These are phyloP conservation scores for Hypocrella siamensis DNA, from an alignment of 2,329 filamentous ascomycete genomes.

Conservation along the genomic window DNA sequence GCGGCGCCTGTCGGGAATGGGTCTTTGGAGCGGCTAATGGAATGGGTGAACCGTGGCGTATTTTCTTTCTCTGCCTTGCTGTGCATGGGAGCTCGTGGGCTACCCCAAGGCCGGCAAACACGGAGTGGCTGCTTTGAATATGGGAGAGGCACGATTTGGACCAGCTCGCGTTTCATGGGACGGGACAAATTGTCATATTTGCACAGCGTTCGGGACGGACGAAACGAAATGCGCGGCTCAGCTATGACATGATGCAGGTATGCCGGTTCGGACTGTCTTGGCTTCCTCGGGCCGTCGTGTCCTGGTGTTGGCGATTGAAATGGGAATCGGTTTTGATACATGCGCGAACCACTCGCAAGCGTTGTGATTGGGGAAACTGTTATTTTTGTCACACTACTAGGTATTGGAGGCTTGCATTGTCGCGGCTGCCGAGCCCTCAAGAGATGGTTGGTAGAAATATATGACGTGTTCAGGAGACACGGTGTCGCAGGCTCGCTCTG, in stretches of 20 bases:
- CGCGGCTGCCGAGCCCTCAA: no score
- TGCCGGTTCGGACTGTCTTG: slow-evolving; percentile 15
- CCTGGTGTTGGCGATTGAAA: slow-evolving; percentile 17
- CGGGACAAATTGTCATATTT: slow-evolving; percentile 4
- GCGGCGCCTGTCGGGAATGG: not conserved
- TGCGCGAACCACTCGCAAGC: no score
- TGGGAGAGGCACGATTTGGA: slow-evolving; percentile 5
- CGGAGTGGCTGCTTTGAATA: no score
- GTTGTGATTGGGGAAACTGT: no score
- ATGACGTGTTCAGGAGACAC: no score
- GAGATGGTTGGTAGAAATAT: no score
- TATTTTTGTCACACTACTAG: no score
- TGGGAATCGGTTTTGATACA: slow-evolving; percentile 13
- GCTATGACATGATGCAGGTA: slow-evolving; percentile 15
- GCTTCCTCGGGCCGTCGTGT: slow-evolving; percentile 17
- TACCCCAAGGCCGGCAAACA: not conserved
- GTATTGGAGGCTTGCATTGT: no score
- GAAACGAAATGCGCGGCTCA: no score
- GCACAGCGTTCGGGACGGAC: slow-evolving; percentile 12
- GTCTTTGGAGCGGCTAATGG: not conserved
- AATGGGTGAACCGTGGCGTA: not conserved
- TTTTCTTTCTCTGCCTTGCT: not conserved
- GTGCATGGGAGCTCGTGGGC: not conserved
- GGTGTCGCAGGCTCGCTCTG: no score
- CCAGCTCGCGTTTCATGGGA: slow-evolving; percentile 8